Evolutionary conservation across 2,329 filamentous ascomycete species (phyloP), one percentile per base, ranked within the genome.

Genomic region (Diplodia corticola): DNA sequence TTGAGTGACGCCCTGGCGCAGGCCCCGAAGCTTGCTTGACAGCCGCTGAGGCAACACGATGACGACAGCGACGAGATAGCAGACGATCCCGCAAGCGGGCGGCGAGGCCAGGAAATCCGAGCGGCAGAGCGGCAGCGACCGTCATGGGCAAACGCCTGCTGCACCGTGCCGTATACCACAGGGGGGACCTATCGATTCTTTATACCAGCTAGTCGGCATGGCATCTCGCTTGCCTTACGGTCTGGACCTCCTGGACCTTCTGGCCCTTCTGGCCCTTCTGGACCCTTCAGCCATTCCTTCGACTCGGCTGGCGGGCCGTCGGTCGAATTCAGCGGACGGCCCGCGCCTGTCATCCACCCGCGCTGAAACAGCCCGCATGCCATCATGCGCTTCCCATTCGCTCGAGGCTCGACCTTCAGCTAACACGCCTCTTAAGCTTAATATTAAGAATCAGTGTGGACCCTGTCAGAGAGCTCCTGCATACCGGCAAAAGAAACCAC

Each of bases 381-480:
- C 22, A 28, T 44, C n/a, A 13, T n/a, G 33, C 44, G 5, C 17
- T 13, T 35, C 44, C 33, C 28, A 61, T 61, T 61, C 57, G 57
- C 17, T 28, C 10, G 28, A 28, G 0, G 5, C 24, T 15, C 24
- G 12, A 48, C 22, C 53, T 24, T n/a, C 26, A 48, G 55, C 24
- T 40, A 17, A 7, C 57, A n/a, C 40, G 24, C 28, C 40, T 24
- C 57, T 61, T 61, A 61, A 61, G 57, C 57, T 61, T 61, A 61
- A 61, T 49, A 61, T 49, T 61, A 49, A 61, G 57, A 49, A n/a
- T n/a, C 12, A 28, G n/a, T 44, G 12, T n/a, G 15, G 33, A 17
- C 44, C 28, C 26, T 10, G 57, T 46, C 40, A n/a, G 35, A 35
- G 28, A 15, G 26, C 26, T 26, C 5, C 28, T 22, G 30, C 28